These are phyloP conservation scores for Magnusiomyces tetraspermus DNA, from an alignment of 1,139 yeast species.

Conservation along the genomic window DNA sequence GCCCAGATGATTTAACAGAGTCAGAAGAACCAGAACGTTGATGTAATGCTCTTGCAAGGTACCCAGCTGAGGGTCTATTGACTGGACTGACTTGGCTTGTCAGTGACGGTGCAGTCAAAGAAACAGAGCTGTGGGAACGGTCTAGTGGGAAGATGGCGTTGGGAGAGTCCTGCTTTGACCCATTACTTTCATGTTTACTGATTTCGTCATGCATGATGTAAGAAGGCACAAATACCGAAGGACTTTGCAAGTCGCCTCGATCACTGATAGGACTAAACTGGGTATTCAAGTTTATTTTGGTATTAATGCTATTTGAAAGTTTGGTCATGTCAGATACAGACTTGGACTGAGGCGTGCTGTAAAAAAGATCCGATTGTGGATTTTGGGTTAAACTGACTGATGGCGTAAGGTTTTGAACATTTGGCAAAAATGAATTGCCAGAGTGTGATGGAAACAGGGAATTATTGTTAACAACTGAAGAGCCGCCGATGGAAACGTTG, in stretches of 20 bases:
- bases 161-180: neutral
- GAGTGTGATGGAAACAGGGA: neutral
- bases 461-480: neutral
- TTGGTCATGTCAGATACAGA: neutral
- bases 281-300: neutral
- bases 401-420: neutral
- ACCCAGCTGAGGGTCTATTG: slow-evolving; percentile 20
- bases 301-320: slow-evolving; percentile 2
- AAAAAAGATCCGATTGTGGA: neutral
- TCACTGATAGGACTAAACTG: slow-evolving; percentile 4
- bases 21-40: slow-evolving; percentile 11
- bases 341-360: neutral
- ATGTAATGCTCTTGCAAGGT: slow-evolving; percentile 20
- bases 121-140: slow-evolving; percentile 27
- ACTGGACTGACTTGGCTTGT: slow-evolving; percentile 12
- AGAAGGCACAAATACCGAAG: slow-evolving; percentile 3
- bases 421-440: neutral
- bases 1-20: slow-evolving; percentile 9
- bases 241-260: slow-evolving; percentile 7
- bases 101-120: slow-evolving; percentile 22
- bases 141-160: slow-evolving; percentile 23
- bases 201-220: slow-evolving; percentile 1
- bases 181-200: slow-evolving; percentile 7
- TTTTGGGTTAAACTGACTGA: neutral
- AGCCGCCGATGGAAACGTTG: neutral